Base-by-base conservation (phyloP, 2,329 filamentous ascomycete species). In the Penicillium thymicola region DNA sequence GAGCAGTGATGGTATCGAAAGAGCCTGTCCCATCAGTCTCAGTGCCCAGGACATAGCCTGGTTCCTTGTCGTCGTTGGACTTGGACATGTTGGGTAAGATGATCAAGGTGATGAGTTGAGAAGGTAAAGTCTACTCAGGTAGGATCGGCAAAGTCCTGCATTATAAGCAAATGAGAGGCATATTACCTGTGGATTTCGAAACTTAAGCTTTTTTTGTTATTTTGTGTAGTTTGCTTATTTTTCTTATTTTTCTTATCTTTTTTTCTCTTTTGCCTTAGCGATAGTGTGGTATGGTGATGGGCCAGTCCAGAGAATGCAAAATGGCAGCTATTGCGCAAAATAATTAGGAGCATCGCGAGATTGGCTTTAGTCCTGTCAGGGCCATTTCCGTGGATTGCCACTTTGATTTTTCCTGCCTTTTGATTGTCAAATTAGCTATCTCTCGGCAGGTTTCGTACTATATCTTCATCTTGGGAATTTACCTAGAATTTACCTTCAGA, bases 291-390 rank as follows among this genome's bases (percentile, higher is more conserved):
- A 13, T 28, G 8, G 9, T 30, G n/a, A n/a, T n/a, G 21, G 8
- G 9, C 36, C 32, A 51, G 21, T 34, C 42, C 46, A 28, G 5
- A 47, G 6, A 36, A n/a, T n/a, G 30, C 6, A 37, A 44, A 32
- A 30, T n/a, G 6, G 13, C 36, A 11, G 11, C 4, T 18, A 63
- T 60, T 51, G 54, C 59, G 59, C 58, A 46, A 63, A 46, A 63
- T 63, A 63, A 60, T 60, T 42, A 58, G 57, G 25, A 27, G 21
- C 54, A 62, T 63, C 58, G 51, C 61, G 61, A 63, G 21, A 47
- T 37, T 27, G n/a, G 25, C 37, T 51, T 42, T 32, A 27, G 21
- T 47, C 47, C 28, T 16, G 21, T 40, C 21, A 14, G 9, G n/a
- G 37, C 16, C 11, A 16, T 42, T 27, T 27, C 44, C 30, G 28